Evolutionary conservation across 441 rosid genomes (phyloP).

Genomic region (Sinapis alba): DNA sequence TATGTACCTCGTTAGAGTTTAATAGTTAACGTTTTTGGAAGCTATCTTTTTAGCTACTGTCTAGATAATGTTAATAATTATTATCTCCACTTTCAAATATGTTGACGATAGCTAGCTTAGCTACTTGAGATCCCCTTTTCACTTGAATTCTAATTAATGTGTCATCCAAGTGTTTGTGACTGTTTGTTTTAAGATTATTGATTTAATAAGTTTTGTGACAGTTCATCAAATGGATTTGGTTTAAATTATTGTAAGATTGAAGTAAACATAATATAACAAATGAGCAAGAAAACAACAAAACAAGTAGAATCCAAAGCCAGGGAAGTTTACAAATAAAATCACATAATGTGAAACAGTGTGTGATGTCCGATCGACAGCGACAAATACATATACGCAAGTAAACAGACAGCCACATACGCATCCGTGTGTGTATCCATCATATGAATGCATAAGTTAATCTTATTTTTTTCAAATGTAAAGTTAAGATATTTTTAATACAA

Average conservation of each 20-base stretch:
- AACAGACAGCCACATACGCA: neutral
- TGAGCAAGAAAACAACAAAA: slow-evolving; percentile 28
- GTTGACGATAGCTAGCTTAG: slow-evolving; percentile 1
- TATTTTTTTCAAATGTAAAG: too few species aligned
- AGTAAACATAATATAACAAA: neutral
- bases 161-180: slow-evolving; percentile 19
- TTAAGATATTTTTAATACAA: neutral
- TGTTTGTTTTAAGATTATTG: slow-evolving; percentile 1
- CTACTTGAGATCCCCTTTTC: slow-evolving; percentile 22
- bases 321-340: slow-evolving; percentile 27
- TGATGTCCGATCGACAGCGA: slow-evolving; percentile 29
- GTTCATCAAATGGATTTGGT: slow-evolving; percentile 24
- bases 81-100: slow-evolving; percentile 1
- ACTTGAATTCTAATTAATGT: slow-evolving; percentile 9
- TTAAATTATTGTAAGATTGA: neutral
- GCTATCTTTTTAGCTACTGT: slow-evolving; percentile 21
- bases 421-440: neutral
- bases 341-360: slow-evolving; percentile 12
- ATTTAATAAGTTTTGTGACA: slow-evolving; percentile 24
- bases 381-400: slow-evolving; percentile 17
- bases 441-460: neutral
- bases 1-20: neutral
- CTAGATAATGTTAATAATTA: slow-evolving; percentile 23
- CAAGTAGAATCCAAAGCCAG: slow-evolving; percentile 28
- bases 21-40: slow-evolving; percentile 4